Percentiles rank a stretch among this genome's conserved stretches.
Evolutionary conservation across 2,329 filamentous ascomycete species (phyloP).

Genomic region (Ophiocordyceps polyrhachis-furcata): DNA sequence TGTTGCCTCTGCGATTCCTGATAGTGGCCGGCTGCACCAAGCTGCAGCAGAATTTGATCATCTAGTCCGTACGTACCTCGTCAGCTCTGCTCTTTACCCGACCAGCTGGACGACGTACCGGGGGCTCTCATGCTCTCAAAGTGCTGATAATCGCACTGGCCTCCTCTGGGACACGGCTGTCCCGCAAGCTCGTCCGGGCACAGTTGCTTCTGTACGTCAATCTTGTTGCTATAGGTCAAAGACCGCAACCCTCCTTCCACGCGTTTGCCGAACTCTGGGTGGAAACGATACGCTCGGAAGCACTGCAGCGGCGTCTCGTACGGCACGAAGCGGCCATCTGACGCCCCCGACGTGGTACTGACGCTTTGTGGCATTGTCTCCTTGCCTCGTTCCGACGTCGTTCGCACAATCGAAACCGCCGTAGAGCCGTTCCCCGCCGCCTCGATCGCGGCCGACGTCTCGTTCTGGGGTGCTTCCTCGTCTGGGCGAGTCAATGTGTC

Average conservation of each 20-base stretch:
- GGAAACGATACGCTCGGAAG: conserved; percentile 82
- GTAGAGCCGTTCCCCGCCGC: not conserved
- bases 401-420: too few species aligned
- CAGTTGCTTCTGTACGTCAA: conserved; percentile 54
- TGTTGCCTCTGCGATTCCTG: conserved; percentile 38
- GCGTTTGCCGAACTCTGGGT: conserved; percentile 51
- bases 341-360: not conserved
- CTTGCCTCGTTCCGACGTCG: not conserved
- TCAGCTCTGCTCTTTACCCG: conserved; percentile 23
- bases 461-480: not conserved
- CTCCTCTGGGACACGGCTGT: conserved; percentile 50
- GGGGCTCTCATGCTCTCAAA: conserved; percentile 30
- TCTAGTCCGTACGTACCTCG: conserved; percentile 33
- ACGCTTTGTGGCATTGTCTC: not conserved
- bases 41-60: conserved; percentile 52
- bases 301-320: conserved; percentile 70
- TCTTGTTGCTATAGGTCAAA: conserved; percentile 82
- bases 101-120: conserved; percentile 12
- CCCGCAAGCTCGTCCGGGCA: conserved; percentile 60
- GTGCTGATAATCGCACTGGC: conserved; percentile 60
- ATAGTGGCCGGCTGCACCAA: conserved; percentile 48
- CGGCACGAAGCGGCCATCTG: conserved; percentile 22
- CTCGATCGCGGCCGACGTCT: not conserved
- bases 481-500: not conserved
- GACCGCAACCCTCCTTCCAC: conserved; percentile 68